A percentile compares a stretch with the other conserved stretches of the same genome.
These are phyloP conservation scores for Didymella pinodella DNA, from an alignment of 2,329 filamentous ascomycete species.

Conservation along the genomic window DNA sequence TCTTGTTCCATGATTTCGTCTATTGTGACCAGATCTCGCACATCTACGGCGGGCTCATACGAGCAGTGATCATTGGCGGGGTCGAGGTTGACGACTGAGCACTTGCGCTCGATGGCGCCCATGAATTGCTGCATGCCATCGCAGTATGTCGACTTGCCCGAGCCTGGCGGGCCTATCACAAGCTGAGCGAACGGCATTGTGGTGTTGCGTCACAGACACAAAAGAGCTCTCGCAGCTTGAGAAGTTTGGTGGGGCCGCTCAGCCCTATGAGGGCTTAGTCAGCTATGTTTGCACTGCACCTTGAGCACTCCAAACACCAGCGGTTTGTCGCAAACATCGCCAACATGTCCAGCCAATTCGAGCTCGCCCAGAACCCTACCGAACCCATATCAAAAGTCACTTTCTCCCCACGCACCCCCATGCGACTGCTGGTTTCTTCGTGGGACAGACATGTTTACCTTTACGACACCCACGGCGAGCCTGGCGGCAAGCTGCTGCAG, in stretches of 20 bases:
- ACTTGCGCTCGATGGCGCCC: slow-evolving; percentile 91
- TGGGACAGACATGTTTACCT: slow-evolving; percentile 94
- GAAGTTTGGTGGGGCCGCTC: slow-evolving; percentile 13
- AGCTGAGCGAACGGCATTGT: slow-evolving; percentile 75
- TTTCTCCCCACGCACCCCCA: slow-evolving; percentile 80
- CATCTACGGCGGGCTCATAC: slow-evolving; percentile 89
- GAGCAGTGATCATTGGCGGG: slow-evolving; percentile 93
- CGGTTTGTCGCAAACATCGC: slow-evolving; percentile 16
- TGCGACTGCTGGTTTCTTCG: slow-evolving; percentile 84
- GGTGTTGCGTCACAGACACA: slow-evolving; percentile 12
- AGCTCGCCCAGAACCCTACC: slow-evolving; percentile 79
- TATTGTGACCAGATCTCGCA: slow-evolving; percentile 84
- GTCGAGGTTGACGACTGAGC: slow-evolving; percentile 94
- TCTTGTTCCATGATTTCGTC: slow-evolving; percentile 96
- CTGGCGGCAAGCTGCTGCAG: slow-evolving; percentile 70
- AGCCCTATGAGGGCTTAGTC: slow-evolving; percentile 16
- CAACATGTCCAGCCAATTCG: slow-evolving; percentile 68
- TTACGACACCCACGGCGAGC: slow-evolving; percentile 74
- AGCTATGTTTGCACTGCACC: slow-evolving; percentile 26
- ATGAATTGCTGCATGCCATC: slow-evolving; percentile 99
- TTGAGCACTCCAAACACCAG: slow-evolving; percentile 24
- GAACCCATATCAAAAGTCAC: slow-evolving; percentile 88
- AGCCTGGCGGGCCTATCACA: slow-evolving; percentile 90
- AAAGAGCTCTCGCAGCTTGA: slow-evolving; percentile 3
- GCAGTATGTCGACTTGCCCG: slow-evolving; percentile 97